Evolutionary conservation across 371 early-diverging fungal species (phyloP).

Genomic region (Mortierella sp.): DNA sequence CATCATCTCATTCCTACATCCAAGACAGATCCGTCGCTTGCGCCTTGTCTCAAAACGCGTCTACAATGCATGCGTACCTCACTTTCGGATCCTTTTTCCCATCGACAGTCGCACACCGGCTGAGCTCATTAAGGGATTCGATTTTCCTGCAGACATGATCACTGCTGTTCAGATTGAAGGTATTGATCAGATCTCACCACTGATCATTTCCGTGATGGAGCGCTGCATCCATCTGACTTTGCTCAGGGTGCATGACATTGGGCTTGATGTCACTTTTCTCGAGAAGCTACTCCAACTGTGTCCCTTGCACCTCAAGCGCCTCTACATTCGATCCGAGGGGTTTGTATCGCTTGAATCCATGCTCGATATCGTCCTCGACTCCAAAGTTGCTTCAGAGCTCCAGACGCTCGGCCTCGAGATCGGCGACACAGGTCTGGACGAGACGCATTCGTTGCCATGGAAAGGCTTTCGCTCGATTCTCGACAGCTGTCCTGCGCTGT

Average conservation of each 20-base stretch:
- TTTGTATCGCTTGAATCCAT: slow-evolving; percentile 27
- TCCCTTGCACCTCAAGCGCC: background rate
- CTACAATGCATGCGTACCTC: slow-evolving; percentile 12
- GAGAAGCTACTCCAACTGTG: slow-evolving; percentile 1
- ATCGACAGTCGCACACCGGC: slow-evolving; percentile 7
- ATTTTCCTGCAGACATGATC: slow-evolving; percentile 9
- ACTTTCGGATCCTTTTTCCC: slow-evolving; percentile 5
- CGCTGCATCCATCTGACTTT: slow-evolving; percentile 3
- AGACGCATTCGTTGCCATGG: slow-evolving; percentile 31
- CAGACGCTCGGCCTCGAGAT: slow-evolving; percentile 15
- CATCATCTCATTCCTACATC: slow-evolving; percentile 9
- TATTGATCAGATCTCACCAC: slow-evolving; percentile 20
- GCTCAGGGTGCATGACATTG: slow-evolving; percentile 12
- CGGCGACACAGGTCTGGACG: slow-evolving; percentile 18
- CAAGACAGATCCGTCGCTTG: slow-evolving; percentile 22
- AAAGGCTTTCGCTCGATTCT: slow-evolving; percentile 11
- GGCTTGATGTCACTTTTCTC: slow-evolving; percentile 21
- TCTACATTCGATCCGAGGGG: slow-evolving; percentile 20
- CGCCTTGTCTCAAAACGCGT: slow-evolving; percentile 34
- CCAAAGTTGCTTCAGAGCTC: slow-evolving; percentile 4
- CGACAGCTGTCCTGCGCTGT: slow-evolving; percentile 6
- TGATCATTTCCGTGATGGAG: slow-evolving; percentile 5
- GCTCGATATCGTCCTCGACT: slow-evolving; percentile 6
- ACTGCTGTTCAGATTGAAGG: slow-evolving; percentile 8
- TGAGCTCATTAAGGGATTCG: background rate